Evolutionary conservation across 345 rosid genomes (phyloP).

Genomic region (Hibiscus syriacus): DNA sequence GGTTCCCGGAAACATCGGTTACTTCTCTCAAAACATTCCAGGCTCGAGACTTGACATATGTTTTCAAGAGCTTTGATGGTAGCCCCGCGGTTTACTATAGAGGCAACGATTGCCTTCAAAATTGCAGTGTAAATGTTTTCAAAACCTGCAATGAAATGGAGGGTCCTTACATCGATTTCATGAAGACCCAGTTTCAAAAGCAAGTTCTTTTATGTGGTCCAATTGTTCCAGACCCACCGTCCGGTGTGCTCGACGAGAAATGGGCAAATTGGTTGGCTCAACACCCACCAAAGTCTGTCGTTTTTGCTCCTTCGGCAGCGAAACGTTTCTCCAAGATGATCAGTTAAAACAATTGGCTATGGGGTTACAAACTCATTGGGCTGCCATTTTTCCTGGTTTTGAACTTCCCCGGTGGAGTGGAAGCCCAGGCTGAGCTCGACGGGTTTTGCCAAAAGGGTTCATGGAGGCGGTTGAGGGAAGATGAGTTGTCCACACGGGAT

Average conservation of each 20-base stretch:
- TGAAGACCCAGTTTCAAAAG: slow-evolving; percentile 15
- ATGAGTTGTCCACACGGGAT: slow-evolving; percentile 25
- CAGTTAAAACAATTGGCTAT: slow-evolving; percentile 19
- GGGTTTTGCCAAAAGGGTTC: slow-evolving; percentile 24
- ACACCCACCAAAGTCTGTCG: slow-evolving; percentile 20
- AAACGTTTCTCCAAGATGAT: slow-evolving; percentile 21
- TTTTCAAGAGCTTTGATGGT: slow-evolving; percentile 17
- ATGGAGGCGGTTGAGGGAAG: slow-evolving; percentile 11
- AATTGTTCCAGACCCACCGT: slow-evolving; percentile 17
- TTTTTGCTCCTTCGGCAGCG: slow-evolving; percentile 29
- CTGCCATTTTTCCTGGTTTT: slow-evolving; percentile 29
- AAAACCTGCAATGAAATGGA: slow-evolving; percentile 27
- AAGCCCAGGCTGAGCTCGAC: background rate
- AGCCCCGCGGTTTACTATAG: slow-evolving; percentile 2
- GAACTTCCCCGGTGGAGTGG: slow-evolving; percentile 14
- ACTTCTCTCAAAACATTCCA: slow-evolving; percentile 11
- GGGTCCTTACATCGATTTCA: slow-evolving; percentile 19
- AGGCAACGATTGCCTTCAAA: background rate
- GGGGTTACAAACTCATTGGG: slow-evolving; percentile 26
- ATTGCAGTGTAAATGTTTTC: slow-evolving; percentile 10
- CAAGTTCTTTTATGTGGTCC: slow-evolving; percentile 24
- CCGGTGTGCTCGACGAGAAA: slow-evolving; percentile 23
- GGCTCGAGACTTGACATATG: background rate
- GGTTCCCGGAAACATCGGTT: slow-evolving; percentile 15
- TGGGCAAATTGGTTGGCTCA: slow-evolving; percentile 26